phyloP scores from a whole-genome alignment of 2,329 filamentous ascomycete genomes.

The Fusarium sp. region DNA sequence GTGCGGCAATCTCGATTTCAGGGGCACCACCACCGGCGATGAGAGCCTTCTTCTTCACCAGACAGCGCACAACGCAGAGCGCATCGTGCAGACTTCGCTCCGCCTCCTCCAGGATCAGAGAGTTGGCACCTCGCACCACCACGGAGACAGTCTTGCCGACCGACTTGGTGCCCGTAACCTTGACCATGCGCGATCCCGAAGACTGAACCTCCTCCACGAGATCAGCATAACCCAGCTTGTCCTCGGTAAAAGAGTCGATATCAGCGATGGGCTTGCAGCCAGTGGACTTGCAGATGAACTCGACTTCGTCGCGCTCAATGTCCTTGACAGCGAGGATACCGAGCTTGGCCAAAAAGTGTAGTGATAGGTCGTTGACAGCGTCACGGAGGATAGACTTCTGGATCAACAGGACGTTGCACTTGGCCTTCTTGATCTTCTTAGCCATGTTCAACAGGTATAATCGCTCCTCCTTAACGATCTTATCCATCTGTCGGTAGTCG shows the following conservation, averaged over 20 bases:
- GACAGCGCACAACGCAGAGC: conserved; percentile 93
- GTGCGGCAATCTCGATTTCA: conserved; percentile 93
- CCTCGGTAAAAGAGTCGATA: conserved; percentile 97
- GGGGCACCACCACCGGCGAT: conserved; percentile 96
- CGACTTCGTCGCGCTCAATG: conserved; percentile 97
- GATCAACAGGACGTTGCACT: conserved; percentile 97
- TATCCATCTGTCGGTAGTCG: conserved; percentile 99
- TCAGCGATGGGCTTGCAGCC: conserved; percentile 99
- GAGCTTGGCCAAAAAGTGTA: conserved; percentile 97
- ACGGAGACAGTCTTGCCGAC: conserved; percentile 91
- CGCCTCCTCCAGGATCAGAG: conserved; percentile 92
- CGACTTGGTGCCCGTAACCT: conserved; percentile 88
- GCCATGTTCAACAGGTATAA: conserved; percentile 98
- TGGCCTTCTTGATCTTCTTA: conserved; percentile 99
- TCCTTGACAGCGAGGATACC: conserved; percentile 97
- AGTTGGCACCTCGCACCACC: conserved; percentile 92
- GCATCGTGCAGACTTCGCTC: conserved; percentile 97
- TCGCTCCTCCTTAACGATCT: conserved; percentile 98
- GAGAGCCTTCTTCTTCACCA: conserved; percentile 99
- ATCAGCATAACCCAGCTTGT: conserved; percentile 94
- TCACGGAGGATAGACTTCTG: conserved; percentile 98
- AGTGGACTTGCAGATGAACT: conserved; percentile 99
- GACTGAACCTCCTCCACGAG: conserved; percentile 90
- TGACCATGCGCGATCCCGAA: conserved; percentile 89
- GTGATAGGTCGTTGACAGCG: conserved; percentile 94